Base-by-base conservation (phyloP, 345 rosid species). In the Cardamine resedifolia region DNA sequence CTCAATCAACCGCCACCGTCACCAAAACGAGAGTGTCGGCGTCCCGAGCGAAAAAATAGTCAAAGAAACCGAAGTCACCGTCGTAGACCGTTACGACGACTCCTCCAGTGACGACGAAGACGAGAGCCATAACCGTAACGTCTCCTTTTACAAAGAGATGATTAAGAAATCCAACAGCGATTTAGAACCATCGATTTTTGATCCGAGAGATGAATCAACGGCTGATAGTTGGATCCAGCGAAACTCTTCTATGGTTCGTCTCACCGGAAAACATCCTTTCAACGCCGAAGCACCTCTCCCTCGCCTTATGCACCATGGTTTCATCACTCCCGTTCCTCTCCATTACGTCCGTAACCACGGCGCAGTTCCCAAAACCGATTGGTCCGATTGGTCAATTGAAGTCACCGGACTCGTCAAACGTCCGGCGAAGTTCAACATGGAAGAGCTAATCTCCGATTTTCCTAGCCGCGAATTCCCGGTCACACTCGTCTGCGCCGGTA, bases 281-380 rank as follows among this genome's bases (percentile, higher is more conserved):
- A 95, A 95, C 87, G 81, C 86, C 1, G 99, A 91, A 64, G 66
- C 99, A 0, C 96, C 97, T 4, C 63, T 95, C 26, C 71, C 74
- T 73, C 83, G 89, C 34, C 97, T 95, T 56, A 89, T 91, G 96
- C 91, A 87, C 78, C 96, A 91, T 69, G 96, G 99, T 2, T 95
- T 95, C 84, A 89, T 95, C 68, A 91, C 99, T 34, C 97, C 97
- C 2, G 91, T 84, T 5, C 93, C 96, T 1, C 96, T 95, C 73
- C 97, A 95, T 70, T 95, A 89, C 80, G 97, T 95, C 41, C 93
- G 97, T 10, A 95, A 95, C 83, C 99, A 90, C 66, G 97, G 96
- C 3, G 8, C 85, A 0, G 96, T 91, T 27, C 99, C 99, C 0
- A 85, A 70, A 72, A 84, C 80, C 7, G 52, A 79, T 0, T 95